Evolutionary conservation across 805 yeast species (phyloP).

Genomic region (Ogataea neopini): DNA sequence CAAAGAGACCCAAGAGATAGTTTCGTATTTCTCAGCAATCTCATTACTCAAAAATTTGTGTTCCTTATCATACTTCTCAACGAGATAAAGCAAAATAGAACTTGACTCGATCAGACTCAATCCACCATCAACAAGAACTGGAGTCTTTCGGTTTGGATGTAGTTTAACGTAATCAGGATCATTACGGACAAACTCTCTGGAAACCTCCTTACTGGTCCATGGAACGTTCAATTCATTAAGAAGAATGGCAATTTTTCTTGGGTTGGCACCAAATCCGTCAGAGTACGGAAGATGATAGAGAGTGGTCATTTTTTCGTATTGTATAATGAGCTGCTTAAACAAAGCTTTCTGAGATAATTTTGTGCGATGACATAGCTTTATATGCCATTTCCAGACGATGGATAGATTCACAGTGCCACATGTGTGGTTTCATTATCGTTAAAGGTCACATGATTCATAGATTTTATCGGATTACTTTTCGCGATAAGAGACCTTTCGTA

Average conservation of each 20-base stretch:
- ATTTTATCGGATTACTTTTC: no score
- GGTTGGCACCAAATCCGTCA: slow-evolving; percentile 9
- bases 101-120: slow-evolving; percentile 2
- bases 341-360: no score
- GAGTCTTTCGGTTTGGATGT: slow-evolving; percentile 6
- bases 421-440: no score
- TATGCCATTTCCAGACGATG: no score
- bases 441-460: no score
- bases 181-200: slow-evolving; percentile 2
- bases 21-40: neutral
- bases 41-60: slow-evolving; percentile 2
- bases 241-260: slow-evolving; percentile 5
- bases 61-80: slow-evolving; percentile 5
- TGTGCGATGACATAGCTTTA: no score
- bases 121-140: slow-evolving; percentile 2
- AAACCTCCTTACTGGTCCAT: neutral
- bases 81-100: slow-evolving; percentile 3
- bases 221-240: slow-evolving; percentile 4
- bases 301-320: neutral
- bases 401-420: no score
- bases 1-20: slow-evolving; percentile 3
- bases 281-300: slow-evolving; percentile 5
- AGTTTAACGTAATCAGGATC: slow-evolving; percentile 1
- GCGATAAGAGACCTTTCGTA: no score
- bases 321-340: no score